phyloP scores from a whole-genome alignment of 768 basidiomycete genomes.

The Kwoniella botswanensis region DNA sequence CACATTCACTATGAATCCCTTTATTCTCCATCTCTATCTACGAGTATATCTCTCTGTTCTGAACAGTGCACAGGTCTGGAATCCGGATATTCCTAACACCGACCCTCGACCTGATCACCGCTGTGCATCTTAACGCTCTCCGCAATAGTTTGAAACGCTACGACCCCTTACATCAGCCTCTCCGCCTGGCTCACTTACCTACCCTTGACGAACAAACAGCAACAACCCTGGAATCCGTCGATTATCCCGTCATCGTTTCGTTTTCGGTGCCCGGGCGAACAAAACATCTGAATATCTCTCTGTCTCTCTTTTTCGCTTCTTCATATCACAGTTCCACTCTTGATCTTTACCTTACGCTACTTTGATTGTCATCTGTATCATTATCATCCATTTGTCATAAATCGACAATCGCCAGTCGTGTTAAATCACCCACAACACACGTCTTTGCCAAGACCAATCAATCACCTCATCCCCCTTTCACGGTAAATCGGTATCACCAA shows the following conservation, averaged over 20 bases:
- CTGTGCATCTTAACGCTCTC: background rate
- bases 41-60: background rate
- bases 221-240: background rate
- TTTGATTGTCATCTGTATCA: background rate
- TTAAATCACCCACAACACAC: background rate
- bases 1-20: background rate
- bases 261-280: slow-evolving; percentile 5
- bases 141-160: slow-evolving; percentile 5
- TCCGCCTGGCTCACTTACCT: background rate
- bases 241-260: slow-evolving; percentile 8
- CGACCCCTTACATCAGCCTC: background rate
- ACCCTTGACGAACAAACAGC: background rate
- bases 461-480: background rate
- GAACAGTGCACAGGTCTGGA: slow-evolving; percentile 1
- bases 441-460: slow-evolving; percentile 4
- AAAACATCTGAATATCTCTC: slow-evolving; percentile 1
- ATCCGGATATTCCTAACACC: background rate
- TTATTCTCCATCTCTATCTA: background rate
- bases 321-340: background rate
- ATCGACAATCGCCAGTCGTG: no score
- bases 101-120: background rate
- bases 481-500: background rate
- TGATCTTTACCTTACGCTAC: no score
- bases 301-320: background rate
- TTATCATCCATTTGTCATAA: no score